phyloP scores from a whole-genome alignment of 192 early-diverging fungal species.

The Podila horticola region DNA sequence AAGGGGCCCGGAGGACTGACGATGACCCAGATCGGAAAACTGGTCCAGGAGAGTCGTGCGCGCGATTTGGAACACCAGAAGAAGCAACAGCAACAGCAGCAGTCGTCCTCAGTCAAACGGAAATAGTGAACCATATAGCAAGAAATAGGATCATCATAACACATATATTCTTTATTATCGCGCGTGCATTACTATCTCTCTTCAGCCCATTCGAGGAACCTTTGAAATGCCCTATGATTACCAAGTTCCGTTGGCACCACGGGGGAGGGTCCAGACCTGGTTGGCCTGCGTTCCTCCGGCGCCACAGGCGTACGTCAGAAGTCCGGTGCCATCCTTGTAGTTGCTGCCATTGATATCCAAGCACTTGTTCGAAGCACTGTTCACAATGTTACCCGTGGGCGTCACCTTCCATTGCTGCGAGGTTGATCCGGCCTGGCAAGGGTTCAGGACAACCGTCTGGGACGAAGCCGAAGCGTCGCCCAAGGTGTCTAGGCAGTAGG shows the following conservation, averaged over 20 bases:
- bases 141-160: too few species aligned
- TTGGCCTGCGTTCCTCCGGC: constrained; percentile 15
- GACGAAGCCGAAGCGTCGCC: neutral
- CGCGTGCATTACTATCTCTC: too few species aligned
- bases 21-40: constrained; percentile 51
- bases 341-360: constrained; percentile 20
- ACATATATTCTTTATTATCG: too few species aligned
- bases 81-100: constrained; percentile 13
- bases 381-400: constrained; percentile 29
- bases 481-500: constrained; percentile 31
- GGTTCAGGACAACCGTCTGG: constrained; percentile 16
- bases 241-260: constrained; percentile 40
- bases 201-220: too few species aligned
- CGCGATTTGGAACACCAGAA: constrained; percentile 32
- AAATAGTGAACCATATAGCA: neutral
- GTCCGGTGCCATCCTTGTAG: constrained; percentile 19
- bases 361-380: constrained; percentile 21
- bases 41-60: constrained; percentile 37
- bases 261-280: constrained; percentile 36
- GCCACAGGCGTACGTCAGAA: constrained; percentile 18
- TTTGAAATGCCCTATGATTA: constrained; percentile 3
- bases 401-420: constrained; percentile 41
- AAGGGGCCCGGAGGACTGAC: constrained; percentile 57
- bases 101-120: neutral
- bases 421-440: constrained; percentile 5